A percentile compares a stretch with the other conserved stretches of the same genome.
Evolutionary conservation across 495 filamentous ascomycete species (phyloP).

Genomic region (Neurospora terricola): DNA sequence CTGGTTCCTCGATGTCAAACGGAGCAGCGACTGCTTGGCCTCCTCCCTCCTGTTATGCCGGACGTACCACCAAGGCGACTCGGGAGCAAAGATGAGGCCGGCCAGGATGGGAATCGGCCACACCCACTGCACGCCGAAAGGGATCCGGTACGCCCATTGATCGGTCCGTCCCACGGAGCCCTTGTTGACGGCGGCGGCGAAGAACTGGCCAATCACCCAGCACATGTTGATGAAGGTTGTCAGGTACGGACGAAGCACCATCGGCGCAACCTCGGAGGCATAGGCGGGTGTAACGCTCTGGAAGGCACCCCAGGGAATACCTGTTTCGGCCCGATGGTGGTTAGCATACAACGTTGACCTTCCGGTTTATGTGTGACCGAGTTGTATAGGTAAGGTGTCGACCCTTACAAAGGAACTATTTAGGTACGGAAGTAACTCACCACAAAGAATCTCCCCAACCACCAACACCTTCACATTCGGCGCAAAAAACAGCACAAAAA

Average conservation of each 20-base stretch:
- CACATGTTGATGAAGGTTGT: slow-evolving; percentile 65
- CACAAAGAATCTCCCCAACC: slow-evolving; percentile 50
- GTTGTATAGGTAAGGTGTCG: slow-evolving; percentile 2
- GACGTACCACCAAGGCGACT: slow-evolving; percentile 65
- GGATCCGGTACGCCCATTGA: slow-evolving; percentile 55
- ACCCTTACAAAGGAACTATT: neutral
- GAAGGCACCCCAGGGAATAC: slow-evolving; percentile 57
- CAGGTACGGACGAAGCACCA: slow-evolving; percentile 53
- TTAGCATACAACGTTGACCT: neutral
- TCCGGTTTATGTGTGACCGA: neutral
- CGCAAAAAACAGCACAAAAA: slow-evolving; percentile 52
- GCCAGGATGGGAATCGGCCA: slow-evolving; percentile 60
- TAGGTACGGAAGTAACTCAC: slow-evolving; percentile 11
- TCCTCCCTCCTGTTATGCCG: slow-evolving; percentile 45
- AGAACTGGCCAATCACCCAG: slow-evolving; percentile 62
- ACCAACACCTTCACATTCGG: slow-evolving; percentile 49
- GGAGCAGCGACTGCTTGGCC: slow-evolving; percentile 47
- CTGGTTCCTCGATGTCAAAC: slow-evolving; percentile 45
- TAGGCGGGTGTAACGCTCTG: slow-evolving; percentile 57
- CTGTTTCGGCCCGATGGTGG: slow-evolving; percentile 25
- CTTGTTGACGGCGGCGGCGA: slow-evolving; percentile 54
- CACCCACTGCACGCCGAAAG: slow-evolving; percentile 62
- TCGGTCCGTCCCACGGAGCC: slow-evolving; percentile 40
- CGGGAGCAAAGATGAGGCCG: slow-evolving; percentile 51
- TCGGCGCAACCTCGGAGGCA: slow-evolving; percentile 58